phyloP scores from a whole-genome alignment of 352 stramenopile species.

The Globisporangium viniferum region DNA sequence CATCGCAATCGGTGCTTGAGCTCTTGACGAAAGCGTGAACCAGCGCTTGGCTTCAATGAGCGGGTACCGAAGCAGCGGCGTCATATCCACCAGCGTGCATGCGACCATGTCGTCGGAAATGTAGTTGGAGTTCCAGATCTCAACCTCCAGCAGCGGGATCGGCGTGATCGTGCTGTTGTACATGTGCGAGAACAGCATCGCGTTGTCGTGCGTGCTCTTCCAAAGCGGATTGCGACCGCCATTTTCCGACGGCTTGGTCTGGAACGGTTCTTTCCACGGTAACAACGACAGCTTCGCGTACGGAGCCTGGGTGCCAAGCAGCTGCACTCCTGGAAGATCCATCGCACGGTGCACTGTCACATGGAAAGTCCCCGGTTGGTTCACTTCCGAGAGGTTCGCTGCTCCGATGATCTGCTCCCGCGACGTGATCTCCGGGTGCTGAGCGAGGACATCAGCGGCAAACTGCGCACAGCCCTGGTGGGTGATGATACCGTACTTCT shows the following conservation, averaged over 20 bases:
- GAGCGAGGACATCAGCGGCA: slow-evolving; percentile 58
- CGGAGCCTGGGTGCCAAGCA: slow-evolving; percentile 61
- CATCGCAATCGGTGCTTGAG: slow-evolving; percentile 31
- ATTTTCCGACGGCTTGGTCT: slow-evolving; percentile 74
- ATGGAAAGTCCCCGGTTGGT: slow-evolving; percentile 71
- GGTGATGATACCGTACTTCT: slow-evolving; percentile 48
- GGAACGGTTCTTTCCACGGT: slow-evolving; percentile 82
- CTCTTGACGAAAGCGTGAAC: slow-evolving; percentile 75
- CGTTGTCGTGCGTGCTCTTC: slow-evolving; percentile 69
- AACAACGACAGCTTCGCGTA: slow-evolving; percentile 76
- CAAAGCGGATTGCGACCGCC: slow-evolving; percentile 74
- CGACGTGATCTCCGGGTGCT: slow-evolving; percentile 53
- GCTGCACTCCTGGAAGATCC: slow-evolving; percentile 61
- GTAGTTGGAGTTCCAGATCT: slow-evolving; percentile 87
- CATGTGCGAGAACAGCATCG: slow-evolving; percentile 85
- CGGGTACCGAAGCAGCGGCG: slow-evolving; percentile 69
- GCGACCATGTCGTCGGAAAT: slow-evolving; percentile 77
- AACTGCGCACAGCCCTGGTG: slow-evolving; percentile 78
- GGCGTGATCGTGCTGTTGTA: slow-evolving; percentile 88
- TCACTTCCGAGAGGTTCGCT: slow-evolving; percentile 49
- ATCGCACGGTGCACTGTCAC: slow-evolving; percentile 71
- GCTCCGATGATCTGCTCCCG: slow-evolving; percentile 46
- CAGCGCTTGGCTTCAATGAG: slow-evolving; percentile 70
- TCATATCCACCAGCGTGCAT: slow-evolving; percentile 79
- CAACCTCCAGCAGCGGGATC: slow-evolving; percentile 77